Base-by-base conservation (phyloP, 192 early-diverging fungal species). In the Powellomyces hirtus region DNA sequence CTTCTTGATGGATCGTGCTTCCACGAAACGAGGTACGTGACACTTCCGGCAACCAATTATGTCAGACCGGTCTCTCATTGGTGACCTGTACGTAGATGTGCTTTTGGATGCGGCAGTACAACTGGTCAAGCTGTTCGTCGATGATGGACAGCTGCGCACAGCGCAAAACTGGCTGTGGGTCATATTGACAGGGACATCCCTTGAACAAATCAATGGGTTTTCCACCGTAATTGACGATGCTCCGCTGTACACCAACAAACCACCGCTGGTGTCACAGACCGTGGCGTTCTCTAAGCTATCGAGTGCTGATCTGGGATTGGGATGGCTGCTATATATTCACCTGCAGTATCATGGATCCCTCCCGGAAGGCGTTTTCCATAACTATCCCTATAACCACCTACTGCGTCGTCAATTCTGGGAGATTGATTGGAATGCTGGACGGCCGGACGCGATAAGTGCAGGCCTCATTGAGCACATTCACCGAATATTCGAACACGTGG, bases 251-350 rank as follows among this genome's bases (percentile, higher is more conserved):
- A 51, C 24, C 29, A 51, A 24, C 24, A 51, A 26, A 11, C 18
- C 36, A n/a, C 8, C 7, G 18, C 22, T 65, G 16, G 4, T 65
- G 30, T n/a, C 31, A 11, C 7, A 53, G 7, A 67, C 65, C 34
- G 20, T 67, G 13, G 65, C 65, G 6, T 67, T 38, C 65, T 11
- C 18, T 14, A 11, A 34, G 6, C 59, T 69, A 10, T 35, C 31
- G 22, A 6, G 13, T 1, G 20, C 20, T 7, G 58, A 69, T 31
- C 18, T 60, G 11, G 8, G 22, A 5, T 11, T 49, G n/a, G 42
- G 20, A 18, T 71, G 69, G 69, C 20, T 71, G 14, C 24, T 56
- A 8, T 63, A 63, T 38, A 22, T 71, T 36, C 69, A 71, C 35
- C 24, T 62, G 20, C 14, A 35, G n/a, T 5, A 51, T 59, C 55